These are phyloP conservation scores for Cryphonectria japonica DNA, from an alignment of 2,329 filamentous ascomycete species.

Conservation along the genomic window DNA sequence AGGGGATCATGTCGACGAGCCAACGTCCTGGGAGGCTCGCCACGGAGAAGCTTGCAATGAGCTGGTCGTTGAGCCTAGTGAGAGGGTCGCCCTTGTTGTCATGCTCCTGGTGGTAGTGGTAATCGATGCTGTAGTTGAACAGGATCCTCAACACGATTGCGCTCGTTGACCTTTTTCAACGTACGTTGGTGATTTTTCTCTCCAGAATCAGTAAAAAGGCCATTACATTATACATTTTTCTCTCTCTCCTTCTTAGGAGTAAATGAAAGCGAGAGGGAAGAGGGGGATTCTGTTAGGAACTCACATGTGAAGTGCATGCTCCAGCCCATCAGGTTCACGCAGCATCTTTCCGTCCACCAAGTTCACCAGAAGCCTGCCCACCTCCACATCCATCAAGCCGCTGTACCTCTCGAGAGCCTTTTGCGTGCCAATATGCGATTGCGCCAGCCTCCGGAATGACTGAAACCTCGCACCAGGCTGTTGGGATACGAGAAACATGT, in stretches of 20 bases:
- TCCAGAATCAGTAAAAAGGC: background rate
- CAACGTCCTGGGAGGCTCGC: constrained; percentile 32
- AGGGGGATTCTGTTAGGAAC: background rate
- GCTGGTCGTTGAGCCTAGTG: constrained; percentile 30
- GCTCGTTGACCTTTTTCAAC: constrained; percentile 24
- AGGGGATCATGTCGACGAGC: constrained; percentile 37
- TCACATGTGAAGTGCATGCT: constrained; percentile 6
- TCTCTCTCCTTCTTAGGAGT: background rate
- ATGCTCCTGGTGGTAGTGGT: constrained; percentile 14
- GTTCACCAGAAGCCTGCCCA: background rate
- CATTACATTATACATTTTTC: background rate
- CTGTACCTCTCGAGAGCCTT: background rate
- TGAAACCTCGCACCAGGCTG: background rate
- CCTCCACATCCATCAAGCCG: background rate
- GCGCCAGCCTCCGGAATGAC: constrained; percentile 12
- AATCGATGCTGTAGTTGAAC: constrained; percentile 37
- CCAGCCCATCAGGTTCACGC: constrained; percentile 12
- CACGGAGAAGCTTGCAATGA: constrained; percentile 32
- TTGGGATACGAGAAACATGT: background rate
- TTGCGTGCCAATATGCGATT: constrained; percentile 8
- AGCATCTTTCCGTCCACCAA: background rate
- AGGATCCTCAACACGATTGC: constrained; percentile 35
- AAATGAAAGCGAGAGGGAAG: background rate
- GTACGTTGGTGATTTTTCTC: constrained; percentile 39
- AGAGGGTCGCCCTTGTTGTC: constrained; percentile 32